A percentile compares a stretch with the other conserved stretches of the same genome.
Conservation (phyloP, 148 eudicot genomes). For the Agrostemma githago region DNA sequence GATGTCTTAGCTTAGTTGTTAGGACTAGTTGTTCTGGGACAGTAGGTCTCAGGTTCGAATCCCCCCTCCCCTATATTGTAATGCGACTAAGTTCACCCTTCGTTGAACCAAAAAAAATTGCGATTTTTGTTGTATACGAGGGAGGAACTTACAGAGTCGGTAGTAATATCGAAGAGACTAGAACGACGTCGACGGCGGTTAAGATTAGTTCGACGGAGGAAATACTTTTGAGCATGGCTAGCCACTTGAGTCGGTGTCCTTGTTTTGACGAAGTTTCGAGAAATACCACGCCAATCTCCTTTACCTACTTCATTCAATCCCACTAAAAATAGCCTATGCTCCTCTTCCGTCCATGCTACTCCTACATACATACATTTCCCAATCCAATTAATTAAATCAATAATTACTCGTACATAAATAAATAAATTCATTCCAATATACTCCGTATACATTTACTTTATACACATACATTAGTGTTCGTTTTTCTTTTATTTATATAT, state of each 20-base stretch:
- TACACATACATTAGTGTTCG: too few relatives aligned
- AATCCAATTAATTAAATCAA: neutral
- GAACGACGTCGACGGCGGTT: conserved; percentile 75
- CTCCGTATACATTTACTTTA: too few relatives aligned
- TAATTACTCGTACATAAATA: too few relatives aligned
- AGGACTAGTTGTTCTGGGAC: too few relatives aligned
- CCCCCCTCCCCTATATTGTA: too few relatives aligned
- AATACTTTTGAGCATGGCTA: conserved; percentile 89
- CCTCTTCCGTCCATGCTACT: conserved; percentile 78
- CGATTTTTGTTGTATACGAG: neutral
- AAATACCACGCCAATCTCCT: conserved; percentile 91
- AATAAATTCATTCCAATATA: too few relatives aligned
- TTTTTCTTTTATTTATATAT: too few relatives aligned
- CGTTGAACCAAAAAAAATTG: too few relatives aligned
- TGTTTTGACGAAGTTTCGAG: conserved; percentile 71
- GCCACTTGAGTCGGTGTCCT: conserved; percentile 93
- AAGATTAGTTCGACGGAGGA: conserved; percentile 55
- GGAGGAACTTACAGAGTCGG: conserved; percentile 46
- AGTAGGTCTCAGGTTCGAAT: too few relatives aligned
- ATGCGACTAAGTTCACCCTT: too few relatives aligned
- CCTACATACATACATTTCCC: conserved; percentile 31
- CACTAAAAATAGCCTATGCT: conserved; percentile 57
- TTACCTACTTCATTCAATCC: conserved; percentile 69
- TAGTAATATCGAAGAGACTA: conserved; percentile 82
- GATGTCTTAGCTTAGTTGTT: too few relatives aligned